A percentile compares a stretch with the other conserved stretches of the same genome.
These are phyloP conservation scores for Francoa sonchifolia DNA, from an alignment of 441 rosid species.

Conservation along the genomic window DNA sequence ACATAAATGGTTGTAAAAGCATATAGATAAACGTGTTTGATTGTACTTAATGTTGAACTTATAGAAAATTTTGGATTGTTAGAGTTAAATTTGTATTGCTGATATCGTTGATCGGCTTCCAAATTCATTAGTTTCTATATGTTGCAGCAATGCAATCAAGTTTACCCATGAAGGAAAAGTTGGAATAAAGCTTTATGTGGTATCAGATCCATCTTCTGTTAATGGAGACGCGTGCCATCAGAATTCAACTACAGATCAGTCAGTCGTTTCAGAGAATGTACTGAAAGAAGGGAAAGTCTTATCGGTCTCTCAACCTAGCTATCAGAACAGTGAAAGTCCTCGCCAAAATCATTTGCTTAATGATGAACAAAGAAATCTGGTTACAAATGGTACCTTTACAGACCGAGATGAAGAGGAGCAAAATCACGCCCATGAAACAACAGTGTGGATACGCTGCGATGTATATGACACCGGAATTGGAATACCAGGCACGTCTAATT, in stretches of 20 bases:
- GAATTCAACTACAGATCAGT: constrained; percentile 16
- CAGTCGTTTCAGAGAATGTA: constrained; percentile 9
- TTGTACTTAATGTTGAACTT: too few relatives aligned
- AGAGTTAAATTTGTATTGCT: neutral
- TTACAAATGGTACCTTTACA: constrained; percentile 13
- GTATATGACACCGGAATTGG: constrained; percentile 93
- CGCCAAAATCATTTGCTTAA: constrained; percentile 12
- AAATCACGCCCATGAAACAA: constrained; percentile 28
- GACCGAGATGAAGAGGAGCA: constrained; percentile 30
- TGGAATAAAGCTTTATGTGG: constrained; percentile 63
- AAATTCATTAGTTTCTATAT: neutral
- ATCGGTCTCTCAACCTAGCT: constrained; percentile 17
- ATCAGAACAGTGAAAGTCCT: constrained; percentile 17
- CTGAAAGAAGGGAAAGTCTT: constrained; percentile 21
- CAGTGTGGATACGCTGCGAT: constrained; percentile 82
- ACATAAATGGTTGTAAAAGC: neutral
- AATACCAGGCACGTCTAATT: constrained; percentile 54
- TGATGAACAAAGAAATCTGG: constrained; percentile 21
- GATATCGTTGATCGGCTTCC: constrained; percentile 5
- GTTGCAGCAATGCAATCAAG: constrained; percentile 79
- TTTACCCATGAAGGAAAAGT: constrained; percentile 91
- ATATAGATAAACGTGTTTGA: too few relatives aligned
- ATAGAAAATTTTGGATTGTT: too few relatives aligned
- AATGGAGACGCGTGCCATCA: constrained; percentile 24
- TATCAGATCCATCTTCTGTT: constrained; percentile 47